These are phyloP conservation scores for Sporothrix mexicana DNA, from an alignment of 2,329 filamentous ascomycete species.

Conservation along the genomic window DNA sequence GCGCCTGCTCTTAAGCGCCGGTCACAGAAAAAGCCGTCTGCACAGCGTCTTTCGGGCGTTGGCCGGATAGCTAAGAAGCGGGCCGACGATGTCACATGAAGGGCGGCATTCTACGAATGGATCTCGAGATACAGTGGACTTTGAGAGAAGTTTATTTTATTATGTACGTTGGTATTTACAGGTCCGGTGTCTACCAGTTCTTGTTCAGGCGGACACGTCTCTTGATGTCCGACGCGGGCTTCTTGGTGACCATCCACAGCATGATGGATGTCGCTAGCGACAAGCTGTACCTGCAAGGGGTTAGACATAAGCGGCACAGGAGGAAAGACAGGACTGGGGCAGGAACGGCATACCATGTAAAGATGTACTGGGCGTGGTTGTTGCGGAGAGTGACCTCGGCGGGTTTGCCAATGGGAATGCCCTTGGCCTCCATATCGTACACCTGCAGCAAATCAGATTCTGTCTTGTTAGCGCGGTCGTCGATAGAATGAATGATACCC, in stretches of 20 bases:
- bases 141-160: slow-evolving; percentile 37
- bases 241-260: slow-evolving; percentile 94
- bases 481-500: slow-evolving; percentile 1
- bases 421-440: slow-evolving; percentile 76
- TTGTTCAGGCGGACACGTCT: slow-evolving; percentile 78
- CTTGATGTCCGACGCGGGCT: slow-evolving; percentile 74
- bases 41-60: background rate
- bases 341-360: slow-evolving; percentile 76
- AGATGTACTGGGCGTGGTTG: slow-evolving; percentile 97
- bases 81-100: slow-evolving; percentile 47
- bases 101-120: too few species aligned
- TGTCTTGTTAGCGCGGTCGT: slow-evolving; percentile 44
- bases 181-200: slow-evolving; percentile 64
- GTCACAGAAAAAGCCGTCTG: slow-evolving; percentile 36
- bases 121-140: slow-evolving; percentile 33
- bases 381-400: slow-evolving; percentile 93
- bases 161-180: background rate
- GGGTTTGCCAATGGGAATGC: slow-evolving; percentile 85
- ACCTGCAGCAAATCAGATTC: slow-evolving; percentile 79
- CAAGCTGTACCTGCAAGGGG: slow-evolving; percentile 75
- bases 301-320: slow-evolving; percentile 27
- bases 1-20: slow-evolving; percentile 57
- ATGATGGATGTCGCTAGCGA: slow-evolving; percentile 87
- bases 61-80: background rate
- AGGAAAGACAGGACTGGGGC: slow-evolving; percentile 42